A percentile compares a stretch with the other conserved stretches of the same genome.
phyloP scores from a whole-genome alignment of 352 stramenopile species.

The Globisporangium cystogenes region DNA sequence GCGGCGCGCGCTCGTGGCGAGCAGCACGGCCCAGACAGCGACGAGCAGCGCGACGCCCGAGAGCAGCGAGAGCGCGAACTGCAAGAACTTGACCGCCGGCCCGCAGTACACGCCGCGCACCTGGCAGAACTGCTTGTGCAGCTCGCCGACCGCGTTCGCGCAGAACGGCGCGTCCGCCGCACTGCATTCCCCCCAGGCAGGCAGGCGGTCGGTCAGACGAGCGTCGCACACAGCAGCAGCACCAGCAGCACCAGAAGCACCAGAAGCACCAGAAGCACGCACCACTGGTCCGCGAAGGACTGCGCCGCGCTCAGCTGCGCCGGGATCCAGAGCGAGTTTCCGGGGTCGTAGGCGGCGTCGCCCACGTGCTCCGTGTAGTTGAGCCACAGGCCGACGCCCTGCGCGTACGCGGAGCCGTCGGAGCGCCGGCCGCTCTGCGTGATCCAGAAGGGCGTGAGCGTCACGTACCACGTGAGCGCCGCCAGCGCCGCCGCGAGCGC shows the following conservation, averaged over 20 bases:
- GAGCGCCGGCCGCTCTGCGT: constrained; percentile 47
- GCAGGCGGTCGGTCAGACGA: no score
- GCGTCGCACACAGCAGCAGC: no score
- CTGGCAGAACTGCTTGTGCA: constrained; percentile 72
- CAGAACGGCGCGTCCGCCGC: constrained; percentile 37
- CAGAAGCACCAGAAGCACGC: no score
- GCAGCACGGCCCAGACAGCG: constrained; percentile 39
- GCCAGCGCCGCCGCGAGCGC: constrained; percentile 39
- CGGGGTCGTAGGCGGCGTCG: constrained; percentile 54
- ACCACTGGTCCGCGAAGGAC: constrained; percentile 63
- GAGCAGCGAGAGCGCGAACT: constrained; percentile 47
- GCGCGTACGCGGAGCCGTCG: constrained; percentile 50
- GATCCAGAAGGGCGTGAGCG: constrained; percentile 63
- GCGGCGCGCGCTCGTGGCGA: constrained; percentile 45
- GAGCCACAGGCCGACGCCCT: constrained; percentile 75
- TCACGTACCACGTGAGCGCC: constrained; percentile 60
- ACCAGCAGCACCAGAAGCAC: no score
- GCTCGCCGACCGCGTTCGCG: constrained; percentile 40
- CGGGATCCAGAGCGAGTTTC: constrained; percentile 76
- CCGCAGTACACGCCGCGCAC: constrained; percentile 73
- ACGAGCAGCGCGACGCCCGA: constrained; percentile 40
- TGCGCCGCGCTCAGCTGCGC: constrained; percentile 49
- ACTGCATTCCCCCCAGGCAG: no score
- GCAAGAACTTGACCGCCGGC: constrained; percentile 41
- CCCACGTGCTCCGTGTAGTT: constrained; percentile 80